Base-by-base conservation (phyloP, 78 protist species). In the Thecamonas trahens region DNA sequence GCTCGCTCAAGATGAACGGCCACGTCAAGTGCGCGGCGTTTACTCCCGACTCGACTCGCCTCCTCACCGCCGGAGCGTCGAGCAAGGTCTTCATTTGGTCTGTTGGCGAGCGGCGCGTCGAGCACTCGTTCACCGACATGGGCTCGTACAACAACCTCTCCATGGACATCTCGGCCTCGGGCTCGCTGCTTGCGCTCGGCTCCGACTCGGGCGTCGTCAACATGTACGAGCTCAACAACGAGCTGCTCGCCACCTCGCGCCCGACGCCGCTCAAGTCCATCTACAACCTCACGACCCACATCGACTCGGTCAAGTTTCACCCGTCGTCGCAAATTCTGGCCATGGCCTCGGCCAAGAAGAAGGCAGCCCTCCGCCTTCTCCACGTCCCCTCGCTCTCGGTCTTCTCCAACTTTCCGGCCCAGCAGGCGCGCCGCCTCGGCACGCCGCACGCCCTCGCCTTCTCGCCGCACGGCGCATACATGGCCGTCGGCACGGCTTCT, bases 381-480 rank as follows among this genome's bases (percentile, higher is more conserved):
- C 86, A 80, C 65, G 35, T 67, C 34, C 32, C 63, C 17, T 38
- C 70, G 18, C 15, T 15, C 34, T 40, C 80, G 26, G 80, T 73
- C 28, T 80, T 73, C 47, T 42, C 70, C 59, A 80, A 80, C 79
- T 80, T 79, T 79, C 86, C 86, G n/a, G n/a, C 50, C 62, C 86
- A 2, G 67, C 47, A 3, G 17, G 35, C 26, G 63, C 86, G 24
- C 86, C 85, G 31, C 18, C 66, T 15, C 58, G 61, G n/a, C 32
- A 69, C 54, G 70, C 38, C n/a, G n/a, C 31, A 29, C 42, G 13
- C 47, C 42, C 31, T 58, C 14, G 79, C 53, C 2, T 66, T 80
- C 72, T 22, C 49, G 18, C 76, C 80, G 7, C 11, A 67, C 72
- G 17, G 29, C 39, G 68, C 63, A 2, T 57, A 31, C 11, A 26